phyloP scores from a whole-genome alignment of 192 early-diverging fungal genomes.

The Umbelopsis ramanniana region DNA sequence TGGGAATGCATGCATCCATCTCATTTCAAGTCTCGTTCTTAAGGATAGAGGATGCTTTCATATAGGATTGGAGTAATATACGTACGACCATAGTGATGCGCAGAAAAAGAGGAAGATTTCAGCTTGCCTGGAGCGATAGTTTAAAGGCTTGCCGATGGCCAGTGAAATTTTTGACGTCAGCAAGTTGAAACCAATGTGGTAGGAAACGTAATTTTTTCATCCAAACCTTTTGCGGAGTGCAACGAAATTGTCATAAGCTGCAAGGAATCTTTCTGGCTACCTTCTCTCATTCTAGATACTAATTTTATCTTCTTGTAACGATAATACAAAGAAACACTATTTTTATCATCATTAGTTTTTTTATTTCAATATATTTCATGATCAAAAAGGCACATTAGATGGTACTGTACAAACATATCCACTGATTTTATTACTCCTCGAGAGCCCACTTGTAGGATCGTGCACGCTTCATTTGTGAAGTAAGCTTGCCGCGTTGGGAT shows the following conservation, averaged over 20 bases:
- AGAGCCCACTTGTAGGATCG: constrained; percentile 41
- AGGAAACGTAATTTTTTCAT: too few relatives aligned
- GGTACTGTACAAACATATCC: not conserved
- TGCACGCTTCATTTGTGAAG: constrained; percentile 22
- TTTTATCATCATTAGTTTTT: too few relatives aligned
- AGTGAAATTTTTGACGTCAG: not conserved
- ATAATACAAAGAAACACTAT: too few relatives aligned
- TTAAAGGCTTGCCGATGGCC: not conserved
- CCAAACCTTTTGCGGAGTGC: too few relatives aligned
- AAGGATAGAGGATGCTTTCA: too few relatives aligned
- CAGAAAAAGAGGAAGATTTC: constrained; percentile 24
- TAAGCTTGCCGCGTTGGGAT: not conserved
- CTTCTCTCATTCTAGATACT: too few relatives aligned
- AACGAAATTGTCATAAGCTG: too few relatives aligned
- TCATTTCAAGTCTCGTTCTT: not conserved
- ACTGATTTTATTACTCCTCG: constrained; percentile 24
- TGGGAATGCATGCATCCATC: constrained; percentile 23
- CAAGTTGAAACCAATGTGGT: too few relatives aligned
- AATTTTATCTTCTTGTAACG: too few relatives aligned
- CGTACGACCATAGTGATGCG: constrained; percentile 32
- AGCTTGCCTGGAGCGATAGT: not conserved
- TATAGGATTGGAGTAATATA: constrained; percentile 2
- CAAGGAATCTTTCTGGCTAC: too few relatives aligned
- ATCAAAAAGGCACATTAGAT: not conserved
- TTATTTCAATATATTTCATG: not conserved